phyloP scores from a whole-genome alignment of 495 filamentous ascomycete species.

The Podospora conica region DNA sequence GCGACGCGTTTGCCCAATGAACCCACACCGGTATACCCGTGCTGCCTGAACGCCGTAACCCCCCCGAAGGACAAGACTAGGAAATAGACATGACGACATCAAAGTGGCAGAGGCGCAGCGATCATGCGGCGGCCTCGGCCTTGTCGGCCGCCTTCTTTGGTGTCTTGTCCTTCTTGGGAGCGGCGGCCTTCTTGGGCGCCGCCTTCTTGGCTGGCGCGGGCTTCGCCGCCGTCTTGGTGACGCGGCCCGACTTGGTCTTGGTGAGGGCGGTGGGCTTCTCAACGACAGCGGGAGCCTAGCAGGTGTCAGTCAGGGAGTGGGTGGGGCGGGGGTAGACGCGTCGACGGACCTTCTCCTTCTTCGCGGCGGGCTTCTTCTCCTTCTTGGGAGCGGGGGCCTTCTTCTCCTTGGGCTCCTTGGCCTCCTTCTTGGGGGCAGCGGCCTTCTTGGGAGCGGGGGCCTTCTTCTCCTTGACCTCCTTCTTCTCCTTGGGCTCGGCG shows the following conservation, averaged over 20 bases:
- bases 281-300: constrained; percentile 47
- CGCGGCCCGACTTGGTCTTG: constrained; percentile 89
- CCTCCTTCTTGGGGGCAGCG: constrained; percentile 45
- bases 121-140: constrained; percentile 28
- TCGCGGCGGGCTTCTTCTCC: constrained; percentile 44
- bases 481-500: constrained; percentile 36
- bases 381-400: constrained; percentile 41
- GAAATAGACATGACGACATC: constrained; percentile 20
- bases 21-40: neutral
- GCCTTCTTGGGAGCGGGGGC: constrained; percentile 46
- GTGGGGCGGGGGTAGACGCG: neutral
- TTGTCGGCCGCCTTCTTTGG: constrained; percentile 51
- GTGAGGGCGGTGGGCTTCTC: constrained; percentile 63
- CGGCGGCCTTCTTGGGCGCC: constrained; percentile 56
- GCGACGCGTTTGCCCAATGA: neutral
- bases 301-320: neutral
- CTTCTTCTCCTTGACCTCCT: constrained; percentile 50
- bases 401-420: constrained; percentile 46
- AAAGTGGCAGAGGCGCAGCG: constrained; percentile 7
- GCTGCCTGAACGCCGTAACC: neutral
- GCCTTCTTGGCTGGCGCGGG: constrained; percentile 58
- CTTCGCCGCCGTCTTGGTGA: constrained; percentile 61
- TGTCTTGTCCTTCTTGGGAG: constrained; percentile 57
- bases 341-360: constrained; percentile 34
- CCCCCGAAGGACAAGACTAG: neutral